Evolutionary conservation across 108 stramenopile species (phyloP).

Genomic region (Cylindrotheca fusiformis): DNA sequence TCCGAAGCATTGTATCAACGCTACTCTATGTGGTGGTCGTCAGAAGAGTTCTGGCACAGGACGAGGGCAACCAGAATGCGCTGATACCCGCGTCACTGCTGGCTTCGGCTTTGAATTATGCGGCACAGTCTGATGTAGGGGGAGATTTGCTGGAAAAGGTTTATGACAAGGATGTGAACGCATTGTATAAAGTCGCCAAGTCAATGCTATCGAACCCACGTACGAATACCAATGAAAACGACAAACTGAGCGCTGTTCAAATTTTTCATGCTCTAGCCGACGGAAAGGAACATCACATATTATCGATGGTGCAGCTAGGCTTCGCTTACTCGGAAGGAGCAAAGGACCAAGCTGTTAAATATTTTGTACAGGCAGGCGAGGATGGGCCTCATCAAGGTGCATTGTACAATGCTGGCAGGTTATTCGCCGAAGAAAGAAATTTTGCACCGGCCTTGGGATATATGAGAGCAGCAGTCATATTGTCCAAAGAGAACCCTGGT

Average conservation of each 20-base stretch:
- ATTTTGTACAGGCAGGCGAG: conserved; percentile 36
- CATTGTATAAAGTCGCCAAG: neutral
- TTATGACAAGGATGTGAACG: neutral
- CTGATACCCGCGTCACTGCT: neutral
- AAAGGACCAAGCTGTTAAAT: conserved; percentile 10
- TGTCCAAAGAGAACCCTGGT: conserved; percentile 19
- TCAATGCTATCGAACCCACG: neutral
- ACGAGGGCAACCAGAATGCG: neutral
- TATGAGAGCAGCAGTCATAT: conserved; percentile 18
- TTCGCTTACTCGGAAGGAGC: conserved; percentile 18
- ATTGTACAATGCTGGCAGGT: conserved; percentile 33
- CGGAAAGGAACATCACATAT: conserved; percentile 12
- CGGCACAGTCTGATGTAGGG: neutral
- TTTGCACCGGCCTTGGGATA: conserved; percentile 31
- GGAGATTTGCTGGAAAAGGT: neutral
- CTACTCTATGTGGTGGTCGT: too few species aligned
- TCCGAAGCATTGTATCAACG: too few species aligned
- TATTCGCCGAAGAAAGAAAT: conserved; percentile 23
- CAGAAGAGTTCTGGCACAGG: too few species aligned
- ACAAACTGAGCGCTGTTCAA: conserved; percentile 4
- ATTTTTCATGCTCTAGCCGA: conserved; percentile 8
- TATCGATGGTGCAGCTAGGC: conserved; percentile 18
- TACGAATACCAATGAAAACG: neutral
- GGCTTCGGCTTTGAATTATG: neutral
- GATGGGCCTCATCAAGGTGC: conserved; percentile 27